Base-by-base conservation (phyloP, 169 alveolate genomes). In the Toxoplasma gondii region DNA sequence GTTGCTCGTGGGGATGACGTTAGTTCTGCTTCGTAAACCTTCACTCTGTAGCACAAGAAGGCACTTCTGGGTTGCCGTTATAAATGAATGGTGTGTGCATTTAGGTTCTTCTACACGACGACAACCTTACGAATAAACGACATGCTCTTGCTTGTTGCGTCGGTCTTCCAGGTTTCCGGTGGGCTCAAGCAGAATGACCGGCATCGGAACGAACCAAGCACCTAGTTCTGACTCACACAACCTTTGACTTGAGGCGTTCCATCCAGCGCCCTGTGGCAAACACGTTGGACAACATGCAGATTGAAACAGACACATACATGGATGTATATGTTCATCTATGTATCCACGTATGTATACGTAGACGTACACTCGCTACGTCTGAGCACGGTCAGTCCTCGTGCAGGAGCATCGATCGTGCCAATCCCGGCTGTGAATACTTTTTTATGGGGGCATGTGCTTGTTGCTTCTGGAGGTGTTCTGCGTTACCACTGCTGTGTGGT, bases 241-340 rank as follows among this genome's bases (percentile, higher is more conserved):
- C 90, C 17, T 12, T 9, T 44, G 90, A 2, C 41, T 67, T 27
- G 90, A 24, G 39, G 69, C 64, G 41, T 82, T 41, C 90, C 90
- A 82, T 27, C 69, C 90, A 9, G 90, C 90, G 24, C 90, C 90
- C 90, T 82, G 90, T 9, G 24, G 45, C 27, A 22, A 34, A 80
- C 9, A 80, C 58, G 27, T 17, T 34, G 24, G 54, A 80, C n/a
- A 78, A 17, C 17, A 78, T 19, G 86, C 22, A 34, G 41, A 17
- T n/a, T 19, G 86, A 38, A 7, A 31, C 53, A 31, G 24, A 80
- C 24, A 27, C 24, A 41, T 80, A 34, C 34, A 31, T 80, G 34
- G 4, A 38, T 80, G 36, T 80, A 34, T 80, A 31, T 80, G 36
- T 80, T 4, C 34, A 80, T 80, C 54, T 12, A 34, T 22, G 88